Evolutionary conservation across 768 basidiomycete species (phyloP).

Genomic region (Trametopsis cervina): DNA sequence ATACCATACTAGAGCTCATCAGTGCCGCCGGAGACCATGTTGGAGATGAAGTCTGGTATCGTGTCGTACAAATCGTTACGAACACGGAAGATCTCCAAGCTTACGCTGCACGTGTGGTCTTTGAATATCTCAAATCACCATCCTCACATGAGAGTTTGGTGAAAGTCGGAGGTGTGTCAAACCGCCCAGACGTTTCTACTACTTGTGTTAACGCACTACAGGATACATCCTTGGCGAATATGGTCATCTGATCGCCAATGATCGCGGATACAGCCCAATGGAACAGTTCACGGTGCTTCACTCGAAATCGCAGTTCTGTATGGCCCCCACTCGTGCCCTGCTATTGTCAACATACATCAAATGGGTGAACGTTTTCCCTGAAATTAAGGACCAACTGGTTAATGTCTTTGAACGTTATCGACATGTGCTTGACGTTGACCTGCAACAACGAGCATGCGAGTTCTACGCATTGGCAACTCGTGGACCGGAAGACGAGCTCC

Average conservation of each 20-base stretch:
- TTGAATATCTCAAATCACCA: conserved; percentile 81
- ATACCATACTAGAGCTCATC: conserved; percentile 93
- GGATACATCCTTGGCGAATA: conserved; percentile 98
- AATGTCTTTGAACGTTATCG: conserved; percentile 96
- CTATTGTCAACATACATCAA: conserved; percentile 97
- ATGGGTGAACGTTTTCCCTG: conserved; percentile 99
- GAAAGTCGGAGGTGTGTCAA: conserved; percentile 80
- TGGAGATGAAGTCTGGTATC: conserved; percentile 99
- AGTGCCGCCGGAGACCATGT: conserved; percentile 97
- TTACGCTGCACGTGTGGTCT: conserved; percentile 90
- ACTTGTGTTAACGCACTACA: conserved; percentile 20
- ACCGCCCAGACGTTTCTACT: not conserved
- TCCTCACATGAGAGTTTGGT: conserved; percentile 90
- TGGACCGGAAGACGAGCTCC: conserved; percentile 83
- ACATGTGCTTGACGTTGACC: conserved; percentile 94
- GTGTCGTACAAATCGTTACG: conserved; percentile 96
- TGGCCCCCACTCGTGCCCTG: conserved; percentile 85
- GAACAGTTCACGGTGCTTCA: conserved; percentile 94
- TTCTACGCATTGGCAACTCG: conserved; percentile 84
- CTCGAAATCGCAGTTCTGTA: conserved; percentile 91
- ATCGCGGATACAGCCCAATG: conserved; percentile 84
- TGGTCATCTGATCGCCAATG: conserved; percentile 95
- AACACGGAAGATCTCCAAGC: conserved; percentile 97
- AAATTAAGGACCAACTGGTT: conserved; percentile 90
- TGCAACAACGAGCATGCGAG: conserved; percentile 98